Evolutionary conservation across 2,329 filamentous ascomycete species (phyloP), one percentile per base, ranked within the genome.

Genomic region (Ophiostoma tasmaniense): DNA sequence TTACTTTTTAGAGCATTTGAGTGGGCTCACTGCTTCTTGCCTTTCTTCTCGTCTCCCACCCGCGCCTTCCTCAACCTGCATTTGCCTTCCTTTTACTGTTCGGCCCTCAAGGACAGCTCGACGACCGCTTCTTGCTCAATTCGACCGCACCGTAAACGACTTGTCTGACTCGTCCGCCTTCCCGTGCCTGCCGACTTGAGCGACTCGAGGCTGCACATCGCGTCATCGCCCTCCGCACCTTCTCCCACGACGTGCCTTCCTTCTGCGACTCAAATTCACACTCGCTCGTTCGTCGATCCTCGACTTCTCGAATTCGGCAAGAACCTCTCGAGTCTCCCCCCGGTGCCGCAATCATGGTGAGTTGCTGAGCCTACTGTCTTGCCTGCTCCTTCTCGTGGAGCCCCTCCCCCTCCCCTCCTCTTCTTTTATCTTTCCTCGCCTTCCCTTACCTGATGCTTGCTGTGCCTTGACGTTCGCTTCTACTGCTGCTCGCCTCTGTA

Each of bases 21-120:
- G 55, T 61, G 55, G 55, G 25, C 55, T 61, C 55, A 5, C 59
- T 20, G 17, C 30, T 33, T 61, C 7, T 62, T 35, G 28, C 2
- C 59, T 37, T 61, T 62, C 59, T 62, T 35, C 59, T 62, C 59
- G 30, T 62, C 59, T 62, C 59, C 59, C 59, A 35, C 30, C 55
- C 30, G 30, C 1, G 28, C 30, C 17, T 62, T 62, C 59, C 59
- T 62, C 30, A 61, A 20, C 30, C 28, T 33, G 59, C 30, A 20
- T 35, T 11, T 35, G 59, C 14, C 30, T 13, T 30, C 59, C 30
- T 17, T 62, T 20, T 55, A 22, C 42, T 22, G 10, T 66, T 55
- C 45, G 25, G 25, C 39, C 64, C 22, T 17, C 30, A 35, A 62
- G 28, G 30, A 61, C 33, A 25, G 10, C 50, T 61, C 14, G 3